Percentiles rank a stretch among this genome's conserved stretches.
phyloP scores from a whole-genome alignment of 345 rosid species.

The Tarenaya hassleriana region DNA sequence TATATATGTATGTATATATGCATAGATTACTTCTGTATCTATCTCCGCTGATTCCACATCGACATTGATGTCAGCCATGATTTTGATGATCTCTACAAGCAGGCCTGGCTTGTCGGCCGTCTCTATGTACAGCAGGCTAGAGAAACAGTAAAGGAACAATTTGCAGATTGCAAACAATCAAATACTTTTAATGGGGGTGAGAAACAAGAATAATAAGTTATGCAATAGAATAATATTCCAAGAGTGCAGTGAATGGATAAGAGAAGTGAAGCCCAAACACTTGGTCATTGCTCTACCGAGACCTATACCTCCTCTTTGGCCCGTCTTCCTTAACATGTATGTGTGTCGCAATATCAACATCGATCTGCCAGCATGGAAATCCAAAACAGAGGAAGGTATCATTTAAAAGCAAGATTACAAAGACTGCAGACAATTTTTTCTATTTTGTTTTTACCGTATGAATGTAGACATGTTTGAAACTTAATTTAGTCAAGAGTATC shows the following conservation, averaged over 20 bases:
- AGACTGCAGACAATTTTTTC: background rate
- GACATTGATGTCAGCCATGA: constrained; percentile 71
- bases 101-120: constrained; percentile 97
- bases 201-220: too few relatives aligned
- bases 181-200: background rate
- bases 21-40: constrained; percentile 66
- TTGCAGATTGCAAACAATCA: background rate
- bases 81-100: constrained; percentile 74
- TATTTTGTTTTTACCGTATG: too few relatives aligned
- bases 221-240: too few relatives aligned
- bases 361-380: constrained; percentile 52
- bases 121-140: constrained; percentile 78
- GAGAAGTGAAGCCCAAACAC: too few relatives aligned
- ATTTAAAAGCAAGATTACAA: background rate
- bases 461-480: background rate
- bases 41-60: constrained; percentile 91
- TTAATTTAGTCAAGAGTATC: background rate
- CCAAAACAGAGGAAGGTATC: background rate
- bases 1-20: background rate
- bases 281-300: background rate
- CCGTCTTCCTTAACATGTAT: constrained; percentile 71
- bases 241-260: too few relatives aligned
- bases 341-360: constrained; percentile 81
- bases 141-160: constrained; percentile 1
- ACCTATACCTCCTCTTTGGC: constrained; percentile 70